Conservation (phyloP, 306 rosid genomes). For the Sicyos baderoa region DNA sequence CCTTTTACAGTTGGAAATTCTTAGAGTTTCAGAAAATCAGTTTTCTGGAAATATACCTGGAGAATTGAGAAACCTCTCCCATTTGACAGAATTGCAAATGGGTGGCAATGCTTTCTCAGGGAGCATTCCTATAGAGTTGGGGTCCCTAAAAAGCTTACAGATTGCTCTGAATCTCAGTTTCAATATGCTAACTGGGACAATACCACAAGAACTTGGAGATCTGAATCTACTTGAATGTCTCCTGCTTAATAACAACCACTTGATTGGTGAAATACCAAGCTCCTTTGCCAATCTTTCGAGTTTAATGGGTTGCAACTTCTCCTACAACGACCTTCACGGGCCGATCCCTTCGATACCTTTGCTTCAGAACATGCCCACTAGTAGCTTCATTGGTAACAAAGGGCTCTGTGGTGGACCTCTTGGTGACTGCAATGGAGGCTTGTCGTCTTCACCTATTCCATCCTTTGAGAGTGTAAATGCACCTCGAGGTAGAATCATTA, state of each 20-base stretch:
- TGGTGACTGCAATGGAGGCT: constrained; percentile 40
- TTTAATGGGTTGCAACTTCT: constrained; percentile 79
- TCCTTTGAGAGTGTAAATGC: constrained; percentile 34
- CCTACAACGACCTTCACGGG: constrained; percentile 74
- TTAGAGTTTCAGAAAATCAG: constrained; percentile 61
- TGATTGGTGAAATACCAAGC: constrained; percentile 63
- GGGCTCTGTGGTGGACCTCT: constrained; percentile 67
- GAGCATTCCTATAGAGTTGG: constrained; percentile 67
- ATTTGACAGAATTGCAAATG: constrained; percentile 80
- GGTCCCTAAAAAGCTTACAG: constrained; percentile 73
- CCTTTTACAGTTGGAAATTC: constrained; percentile 74
- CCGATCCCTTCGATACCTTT: constrained; percentile 61
- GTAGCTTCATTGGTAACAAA: constrained; percentile 60
- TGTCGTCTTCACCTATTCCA: constrained; percentile 29
- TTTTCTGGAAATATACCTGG: constrained; percentile 64
- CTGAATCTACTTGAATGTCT: constrained; percentile 63
- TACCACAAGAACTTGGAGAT: constrained; percentile 63
- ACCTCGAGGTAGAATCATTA: constrained; percentile 48
- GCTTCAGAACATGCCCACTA: constrained; percentile 62
- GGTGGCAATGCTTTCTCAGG: constrained; percentile 69
- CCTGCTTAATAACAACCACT: constrained; percentile 62
- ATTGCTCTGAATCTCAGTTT: constrained; percentile 83
- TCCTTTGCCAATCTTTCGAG: constrained; percentile 57
- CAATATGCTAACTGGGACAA: constrained; percentile 61
- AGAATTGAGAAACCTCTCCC: constrained; percentile 58